Evolutionary conservation across 2,329 filamentous ascomycete species (phyloP), one percentile per base, ranked within the genome.

Genomic region (Penicillium janthinellum): DNA sequence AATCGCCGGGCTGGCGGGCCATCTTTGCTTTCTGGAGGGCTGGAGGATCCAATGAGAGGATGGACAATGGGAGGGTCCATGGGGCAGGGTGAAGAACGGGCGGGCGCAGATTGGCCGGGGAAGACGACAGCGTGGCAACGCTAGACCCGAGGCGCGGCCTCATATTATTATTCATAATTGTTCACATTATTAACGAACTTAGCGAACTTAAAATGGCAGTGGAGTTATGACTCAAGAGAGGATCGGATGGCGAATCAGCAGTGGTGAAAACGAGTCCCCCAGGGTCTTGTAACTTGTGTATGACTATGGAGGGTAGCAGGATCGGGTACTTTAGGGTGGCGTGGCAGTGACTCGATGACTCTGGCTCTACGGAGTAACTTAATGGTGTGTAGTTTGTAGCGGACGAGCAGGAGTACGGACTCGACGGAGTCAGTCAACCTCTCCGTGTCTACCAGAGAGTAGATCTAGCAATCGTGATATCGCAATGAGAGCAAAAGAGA

Each of bases 51-150:
- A 66, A 65, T 66, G 15, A 59, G 28, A 3, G 38, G 44, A 12
- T 28, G 42, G 31, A 31, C 38, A 53, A 50, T 56, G 8, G 15
- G 35, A 52, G 38, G 54, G 53, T 41, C 37, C 34, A 39, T 47
- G 48, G 28, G 51, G 56, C 25, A 11, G 10, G 10, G 25, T 15
- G 37, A 25, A 49, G 20, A n/a, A 31, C 38, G 49, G 11, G 10
- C 44, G 25, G 47, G 22, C 31, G 44, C 31, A 51, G 58, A 57
- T 57, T 59, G 38, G 47, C 35, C 17, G 34, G 49, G 49, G 49
- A 14, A 14, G 38, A 57, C 28, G 44, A 57, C 50, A 59, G 57
- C 51, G 57, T 59, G 57, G 51, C 57, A 55, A 41, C 20, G 57
- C 57, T 54, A 41, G 15, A 22, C 25, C 3, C 28, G 28, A 49